A percentile compares a stretch with the other conserved stretches of the same genome.
phyloP scores from a whole-genome alignment of 2,329 filamentous ascomycete species.

The Neopestalotiopsis rosae region DNA sequence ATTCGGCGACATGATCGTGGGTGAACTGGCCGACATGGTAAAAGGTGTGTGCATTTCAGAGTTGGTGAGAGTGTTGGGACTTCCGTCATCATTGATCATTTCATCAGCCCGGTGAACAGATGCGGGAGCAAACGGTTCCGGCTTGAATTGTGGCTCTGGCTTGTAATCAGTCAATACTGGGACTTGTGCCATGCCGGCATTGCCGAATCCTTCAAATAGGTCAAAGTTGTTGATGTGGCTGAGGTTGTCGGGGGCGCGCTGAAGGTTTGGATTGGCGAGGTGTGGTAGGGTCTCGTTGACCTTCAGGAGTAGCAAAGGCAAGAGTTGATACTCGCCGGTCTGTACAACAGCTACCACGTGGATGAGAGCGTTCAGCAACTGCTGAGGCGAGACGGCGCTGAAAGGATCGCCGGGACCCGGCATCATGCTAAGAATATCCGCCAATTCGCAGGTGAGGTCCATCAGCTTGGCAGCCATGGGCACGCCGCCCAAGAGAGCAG shows the following conservation, averaged over 20 bases:
- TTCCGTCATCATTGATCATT: conserved; percentile 43
- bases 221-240: conserved; percentile 50
- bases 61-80: conserved; percentile 38
- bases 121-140: conserved; percentile 36
- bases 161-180: conserved; percentile 53
- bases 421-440: conserved; percentile 73
- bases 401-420: conserved; percentile 67
- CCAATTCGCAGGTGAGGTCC: conserved; percentile 75
- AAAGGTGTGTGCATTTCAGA: conserved; percentile 57
- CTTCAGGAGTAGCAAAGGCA: conserved; percentile 79
- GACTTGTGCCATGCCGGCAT: conserved; percentile 63
- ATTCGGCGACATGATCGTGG: conserved; percentile 56
- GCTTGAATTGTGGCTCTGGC: conserved; percentile 40
- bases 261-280: conserved; percentile 64
- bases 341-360: conserved; percentile 72
- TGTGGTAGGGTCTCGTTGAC: conserved; percentile 73
- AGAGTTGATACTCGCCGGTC: conserved; percentile 76
- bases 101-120: conserved; percentile 47
- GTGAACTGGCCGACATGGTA: conserved; percentile 49
- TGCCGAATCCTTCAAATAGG: conserved; percentile 71
- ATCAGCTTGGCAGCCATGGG: conserved; percentile 83
- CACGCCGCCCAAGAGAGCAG: conserved; percentile 73
- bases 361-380: conserved; percentile 74
- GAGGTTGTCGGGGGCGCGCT: conserved; percentile 60
- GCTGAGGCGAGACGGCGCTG: conserved; percentile 65